phyloP scores from a whole-genome alignment of 129 eudicot genomes.

The Pittosporum tobira region DNA sequence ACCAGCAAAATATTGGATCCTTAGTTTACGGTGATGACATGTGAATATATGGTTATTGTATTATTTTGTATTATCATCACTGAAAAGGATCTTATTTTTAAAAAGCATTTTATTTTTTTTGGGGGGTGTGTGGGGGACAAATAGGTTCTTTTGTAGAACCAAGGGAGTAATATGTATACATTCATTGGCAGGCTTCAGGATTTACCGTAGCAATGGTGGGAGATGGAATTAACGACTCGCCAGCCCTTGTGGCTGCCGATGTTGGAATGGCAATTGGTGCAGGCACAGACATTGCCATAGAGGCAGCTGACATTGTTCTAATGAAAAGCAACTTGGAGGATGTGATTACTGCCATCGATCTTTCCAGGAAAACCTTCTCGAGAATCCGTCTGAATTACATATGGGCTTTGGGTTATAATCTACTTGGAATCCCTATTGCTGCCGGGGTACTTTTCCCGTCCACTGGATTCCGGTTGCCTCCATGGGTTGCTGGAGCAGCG shows the following conservation, averaged over 20 bases:
- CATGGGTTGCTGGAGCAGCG: conserved; percentile 97
- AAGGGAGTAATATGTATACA: background rate
- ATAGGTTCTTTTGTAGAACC: too few species aligned
- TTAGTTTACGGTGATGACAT: too few species aligned
- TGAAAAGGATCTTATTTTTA: too few species aligned
- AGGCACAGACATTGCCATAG: conserved; percentile 83
- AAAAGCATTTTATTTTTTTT: too few species aligned
- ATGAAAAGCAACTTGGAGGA: conserved; percentile 85
- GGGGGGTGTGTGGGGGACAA: too few species aligned
- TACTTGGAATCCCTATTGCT: conserved; percentile 81
- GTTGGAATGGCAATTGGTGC: conserved; percentile 94
- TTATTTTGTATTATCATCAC: too few species aligned
- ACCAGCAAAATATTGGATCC: too few species aligned
- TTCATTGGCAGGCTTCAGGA: conserved; percentile 42
- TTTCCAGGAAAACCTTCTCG: conserved; percentile 64
- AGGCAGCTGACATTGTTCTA: conserved; percentile 83
- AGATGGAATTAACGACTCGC: conserved; percentile 87
- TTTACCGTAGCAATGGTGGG: conserved; percentile 81
- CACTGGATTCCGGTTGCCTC: conserved; percentile 83
- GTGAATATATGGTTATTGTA: too few species aligned
- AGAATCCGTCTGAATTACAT: conserved; percentile 74
- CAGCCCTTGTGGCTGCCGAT: conserved; percentile 87
- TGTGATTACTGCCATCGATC: conserved; percentile 85
- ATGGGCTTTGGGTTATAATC: conserved; percentile 88
- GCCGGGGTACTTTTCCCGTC: conserved; percentile 75